A percentile compares a stretch with the other conserved stretches of the same genome.
Evolutionary conservation across 192 early-diverging fungal genomes (phyloP).

Genomic region (Pilobolus umbonatus): DNA sequence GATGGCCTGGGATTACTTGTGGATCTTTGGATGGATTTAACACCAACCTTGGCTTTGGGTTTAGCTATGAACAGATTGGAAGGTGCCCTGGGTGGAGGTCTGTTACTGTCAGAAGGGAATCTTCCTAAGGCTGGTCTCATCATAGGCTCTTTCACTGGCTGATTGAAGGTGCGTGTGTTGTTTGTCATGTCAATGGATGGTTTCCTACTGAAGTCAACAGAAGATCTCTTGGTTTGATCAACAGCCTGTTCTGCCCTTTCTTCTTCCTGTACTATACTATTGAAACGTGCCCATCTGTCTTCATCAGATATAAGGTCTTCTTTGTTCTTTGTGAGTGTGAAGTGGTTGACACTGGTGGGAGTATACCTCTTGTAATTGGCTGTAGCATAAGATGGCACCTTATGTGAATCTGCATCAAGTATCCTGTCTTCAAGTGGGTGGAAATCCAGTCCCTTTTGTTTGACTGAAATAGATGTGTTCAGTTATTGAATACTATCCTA

Average conservation of each 20-base stretch:
- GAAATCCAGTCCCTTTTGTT: conserved; percentile 15
- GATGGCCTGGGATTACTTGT: background rate
- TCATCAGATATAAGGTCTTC: conserved; percentile 10
- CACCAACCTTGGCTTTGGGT: background rate
- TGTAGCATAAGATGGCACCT: background rate
- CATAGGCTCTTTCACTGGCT: background rate
- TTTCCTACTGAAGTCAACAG: too few relatives aligned
- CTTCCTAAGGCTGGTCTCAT: background rate
- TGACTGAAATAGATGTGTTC: conserved; percentile 5
- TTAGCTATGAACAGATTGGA: too few relatives aligned
- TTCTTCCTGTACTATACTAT: conserved; percentile 10
- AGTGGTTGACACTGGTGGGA: conserved; percentile 8
- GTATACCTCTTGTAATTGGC: background rate
- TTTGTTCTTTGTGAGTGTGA: background rate
- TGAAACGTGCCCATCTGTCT: background rate
- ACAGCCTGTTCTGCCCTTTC: background rate
- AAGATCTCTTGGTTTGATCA: too few relatives aligned
- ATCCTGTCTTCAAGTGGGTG: conserved; percentile 21
- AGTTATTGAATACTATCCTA: background rate
- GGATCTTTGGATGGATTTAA: background rate
- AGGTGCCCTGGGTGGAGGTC: too few relatives aligned
- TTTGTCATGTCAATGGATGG: too few relatives aligned
- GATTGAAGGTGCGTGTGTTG: conserved; percentile 6
- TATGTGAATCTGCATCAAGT: conserved; percentile 1
- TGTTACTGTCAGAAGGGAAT: too few relatives aligned